Percentiles rank a stretch among this genome's conserved stretches.
These are phyloP conservation scores for Fusarium sp. DNA, from an alignment of 2,329 filamentous ascomycete genomes.

Conservation along the genomic window DNA sequence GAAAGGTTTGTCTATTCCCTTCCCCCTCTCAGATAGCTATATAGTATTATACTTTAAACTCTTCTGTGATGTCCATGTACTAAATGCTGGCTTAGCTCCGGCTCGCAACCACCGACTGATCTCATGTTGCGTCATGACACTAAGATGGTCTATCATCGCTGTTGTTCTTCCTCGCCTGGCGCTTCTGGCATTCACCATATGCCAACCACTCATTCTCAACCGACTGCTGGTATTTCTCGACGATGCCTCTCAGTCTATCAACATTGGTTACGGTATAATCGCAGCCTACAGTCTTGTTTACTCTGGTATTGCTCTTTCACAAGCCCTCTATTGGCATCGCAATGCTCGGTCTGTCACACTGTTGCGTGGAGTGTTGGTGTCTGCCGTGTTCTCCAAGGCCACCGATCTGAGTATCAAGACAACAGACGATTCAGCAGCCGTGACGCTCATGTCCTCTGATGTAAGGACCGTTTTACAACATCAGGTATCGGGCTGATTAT, in stretches of 20 bases:
- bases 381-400: conserved; percentile 47
- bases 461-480: conserved; percentile 21
- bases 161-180: conserved; percentile 45
- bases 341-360: conserved; percentile 46
- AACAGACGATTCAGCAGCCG: conserved; percentile 45
- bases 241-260: conserved; percentile 32
- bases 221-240: conserved; percentile 46
- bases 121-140: conserved; percentile 39
- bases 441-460: conserved; percentile 54
- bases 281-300: conserved; percentile 47
- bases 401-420: conserved; percentile 42
- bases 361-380: conserved; percentile 44
- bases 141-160: conserved; percentile 43
- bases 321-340: conserved; percentile 45
- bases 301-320: conserved; percentile 43
- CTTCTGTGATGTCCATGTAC: conserved; percentile 27
- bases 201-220: conserved; percentile 49
- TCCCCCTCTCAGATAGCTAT: conserved; percentile 14
- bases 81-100: conserved; percentile 28
- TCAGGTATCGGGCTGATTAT: not conserved
- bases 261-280: conserved; percentile 45
- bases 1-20: conserved; percentile 31
- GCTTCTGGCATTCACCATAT: conserved; percentile 48
- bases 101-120: conserved; percentile 39
- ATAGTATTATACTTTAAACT: conserved; percentile 8